A percentile compares a stretch with the other conserved stretches of the same genome.
Evolutionary conservation across 23 red algal species (phyloP).

Genomic region (Gracilaria caudata): DNA sequence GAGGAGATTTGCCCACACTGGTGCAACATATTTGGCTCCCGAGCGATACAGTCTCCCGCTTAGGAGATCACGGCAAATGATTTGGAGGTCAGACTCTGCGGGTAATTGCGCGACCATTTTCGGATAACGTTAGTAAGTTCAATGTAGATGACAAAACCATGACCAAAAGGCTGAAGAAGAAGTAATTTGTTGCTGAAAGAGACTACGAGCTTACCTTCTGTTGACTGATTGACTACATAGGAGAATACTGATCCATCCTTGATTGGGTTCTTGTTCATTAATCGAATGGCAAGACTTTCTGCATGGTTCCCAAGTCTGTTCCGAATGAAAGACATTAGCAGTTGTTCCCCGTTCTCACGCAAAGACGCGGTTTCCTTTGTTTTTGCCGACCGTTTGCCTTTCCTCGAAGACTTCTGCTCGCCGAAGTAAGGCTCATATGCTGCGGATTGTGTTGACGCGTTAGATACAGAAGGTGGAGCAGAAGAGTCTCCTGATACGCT

Average conservation of each 20-base stretch:
- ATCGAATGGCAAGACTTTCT: slow-evolving; percentile 42
- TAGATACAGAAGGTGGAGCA: slow-evolving; percentile 11
- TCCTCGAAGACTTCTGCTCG: slow-evolving; percentile 31
- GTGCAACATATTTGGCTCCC: slow-evolving; percentile 43
- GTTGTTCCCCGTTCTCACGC: slow-evolving; percentile 42
- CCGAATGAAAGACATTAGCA: slow-evolving; percentile 56
- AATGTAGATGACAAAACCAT: not conserved
- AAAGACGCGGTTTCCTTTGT: not conserved
- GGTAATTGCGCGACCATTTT: not conserved
- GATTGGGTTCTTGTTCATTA: slow-evolving; percentile 74
- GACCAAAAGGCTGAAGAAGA: too few species aligned
- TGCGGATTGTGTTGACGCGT: slow-evolving; percentile 9
- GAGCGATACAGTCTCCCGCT: slow-evolving; percentile 52
- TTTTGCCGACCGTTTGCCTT: not conserved
- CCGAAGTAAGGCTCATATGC: slow-evolving; percentile 34
- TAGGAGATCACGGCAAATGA: slow-evolving; percentile 55
- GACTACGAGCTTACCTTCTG: slow-evolving; percentile 46
- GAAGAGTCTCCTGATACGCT: slow-evolving; percentile 11
- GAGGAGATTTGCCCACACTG: slow-evolving; percentile 48
- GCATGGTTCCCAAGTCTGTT: slow-evolving; percentile 46
- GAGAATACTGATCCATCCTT: slow-evolving; percentile 42
- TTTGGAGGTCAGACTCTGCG: slow-evolving; percentile 60
- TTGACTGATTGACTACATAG: slow-evolving; percentile 58
- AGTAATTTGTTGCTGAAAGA: not conserved
- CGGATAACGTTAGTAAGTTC: not conserved